Base-by-base conservation (phyloP, 495 filamentous ascomycete genomes). In the Hypoxylon rickii region DNA sequence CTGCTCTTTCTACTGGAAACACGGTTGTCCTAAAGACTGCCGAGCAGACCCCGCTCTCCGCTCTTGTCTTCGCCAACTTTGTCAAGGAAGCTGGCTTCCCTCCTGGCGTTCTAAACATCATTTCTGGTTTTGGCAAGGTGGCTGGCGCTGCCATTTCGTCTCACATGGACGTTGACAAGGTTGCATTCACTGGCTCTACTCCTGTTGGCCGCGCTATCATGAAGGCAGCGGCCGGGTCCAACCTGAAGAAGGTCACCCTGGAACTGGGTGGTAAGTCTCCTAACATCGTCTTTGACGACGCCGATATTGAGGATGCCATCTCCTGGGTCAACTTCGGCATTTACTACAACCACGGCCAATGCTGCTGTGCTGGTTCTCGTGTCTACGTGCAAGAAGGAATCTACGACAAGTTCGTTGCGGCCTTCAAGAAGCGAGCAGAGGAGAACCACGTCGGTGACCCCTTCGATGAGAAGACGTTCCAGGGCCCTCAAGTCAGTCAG, bases 271-370 rank as follows among this genome's bases (percentile, higher is more conserved):
- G 93, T 76, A 97, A 97, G 86, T 95, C 89, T 48, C 93, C 93
- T 58, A 97, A 97, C 82, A 96, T 97, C 57, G 85, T 97, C 70
- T 97, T 97, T 76, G 80, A 93, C 66, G 93, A 97, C 66, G 93
- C 93, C 48, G 86, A 97, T 67, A 92, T 97, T 64, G 92, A 97
- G 64, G 88, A 96, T 69, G 92, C 93, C 55, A 92, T 97, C 75
- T 90, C 87, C 13, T 97, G 93, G 93, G 89, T 93, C 72, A 97
- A 97, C 87, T 96, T 94, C 54, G 93, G 93, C 71, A 96, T 97
- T 70, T 97, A 90, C 87, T 97, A 81, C 82, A 97, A 97, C 84
- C 94, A 97, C 79, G 93, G 93, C 69, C 94, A 97, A 77, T 92
- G 87, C 86, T 97, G 93, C 88, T 97, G 92, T 69, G 93, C 93